Conservation (phyloP, 805 yeast genomes). For the Metschnikowia colocasiae region DNA sequence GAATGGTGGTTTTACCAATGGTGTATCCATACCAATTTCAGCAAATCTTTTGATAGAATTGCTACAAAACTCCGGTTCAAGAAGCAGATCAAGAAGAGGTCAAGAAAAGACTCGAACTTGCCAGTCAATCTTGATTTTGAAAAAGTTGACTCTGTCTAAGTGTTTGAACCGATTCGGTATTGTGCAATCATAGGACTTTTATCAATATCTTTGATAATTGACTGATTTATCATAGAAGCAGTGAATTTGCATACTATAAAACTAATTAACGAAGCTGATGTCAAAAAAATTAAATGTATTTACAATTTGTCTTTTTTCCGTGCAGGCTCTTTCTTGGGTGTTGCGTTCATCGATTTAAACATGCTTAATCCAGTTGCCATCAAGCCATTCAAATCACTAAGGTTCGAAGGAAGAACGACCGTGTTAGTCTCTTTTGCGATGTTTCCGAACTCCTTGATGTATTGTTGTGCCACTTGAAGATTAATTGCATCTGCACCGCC, state of each 20-base stretch:
- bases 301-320: conserved; percentile 4
- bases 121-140: conserved; percentile 37
- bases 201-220: not conserved
- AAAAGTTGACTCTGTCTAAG: conserved; percentile 13
- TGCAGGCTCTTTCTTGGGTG: not conserved
- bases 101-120: conserved; percentile 55
- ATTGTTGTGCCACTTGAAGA: conserved; percentile 77
- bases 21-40: conserved; percentile 29
- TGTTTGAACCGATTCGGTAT: not conserved
- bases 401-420: conserved; percentile 69
- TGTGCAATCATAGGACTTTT: not conserved
- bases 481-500: conserved; percentile 75
- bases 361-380: conserved; percentile 77
- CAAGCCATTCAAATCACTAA: conserved; percentile 69
- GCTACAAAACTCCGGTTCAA: conserved; percentile 14
- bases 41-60: conserved; percentile 19
- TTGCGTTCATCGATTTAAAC: conserved; percentile 47
- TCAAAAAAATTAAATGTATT: conserved; percentile 1
- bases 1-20: conserved; percentile 41
- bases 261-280: conserved; percentile 4
- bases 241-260: not conserved
- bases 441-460: conserved; percentile 76
- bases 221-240: not conserved
- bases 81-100: conserved; percentile 29
- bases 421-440: conserved; percentile 81